These are phyloP conservation scores for Zymoseptoria crescenta DNA, from an alignment of 2,329 filamentous ascomycete species.

Conservation along the genomic window DNA sequence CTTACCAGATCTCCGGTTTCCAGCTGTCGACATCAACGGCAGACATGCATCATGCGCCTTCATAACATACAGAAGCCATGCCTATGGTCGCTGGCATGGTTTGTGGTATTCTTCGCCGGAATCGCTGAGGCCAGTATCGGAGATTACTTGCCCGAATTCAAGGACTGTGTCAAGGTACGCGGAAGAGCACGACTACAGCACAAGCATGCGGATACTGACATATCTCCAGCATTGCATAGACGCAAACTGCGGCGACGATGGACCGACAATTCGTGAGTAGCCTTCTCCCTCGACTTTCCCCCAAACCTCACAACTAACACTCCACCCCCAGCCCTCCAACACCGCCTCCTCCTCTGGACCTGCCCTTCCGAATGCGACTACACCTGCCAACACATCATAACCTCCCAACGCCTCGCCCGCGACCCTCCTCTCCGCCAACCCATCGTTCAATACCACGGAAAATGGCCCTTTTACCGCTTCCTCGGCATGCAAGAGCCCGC, in stretches of 20 bases:
- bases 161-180: conserved; percentile 72
- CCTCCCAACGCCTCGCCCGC: conserved; percentile 58
- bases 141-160: conserved; percentile 80
- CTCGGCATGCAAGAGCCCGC: conserved; percentile 92
- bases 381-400: conserved; percentile 90
- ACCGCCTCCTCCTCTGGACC: conserved; percentile 82
- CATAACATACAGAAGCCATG: conserved; percentile 14
- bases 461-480: conserved; percentile 93
- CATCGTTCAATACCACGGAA: conserved; percentile 90
- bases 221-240: conserved; percentile 60
- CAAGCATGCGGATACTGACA: conserved; percentile 1
- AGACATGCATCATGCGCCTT: conserved; percentile 22
- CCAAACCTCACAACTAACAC: neutral
- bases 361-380: conserved; percentile 96
- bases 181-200: neutral
- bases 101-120: conserved; percentile 9
- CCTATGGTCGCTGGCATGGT: conserved; percentile 13
- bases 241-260: conserved; percentile 67
- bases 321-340: conserved; percentile 60
- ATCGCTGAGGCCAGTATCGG: conserved; percentile 59
- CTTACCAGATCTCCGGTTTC: neutral
- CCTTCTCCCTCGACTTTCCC: neutral
- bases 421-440: conserved; percentile 56
- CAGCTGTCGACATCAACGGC: neutral
- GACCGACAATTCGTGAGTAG: conserved; percentile 62